phyloP scores from a whole-genome alignment of 1,284 basidiomycete genomes.

The Erythrobasidium hasegawianum region DNA sequence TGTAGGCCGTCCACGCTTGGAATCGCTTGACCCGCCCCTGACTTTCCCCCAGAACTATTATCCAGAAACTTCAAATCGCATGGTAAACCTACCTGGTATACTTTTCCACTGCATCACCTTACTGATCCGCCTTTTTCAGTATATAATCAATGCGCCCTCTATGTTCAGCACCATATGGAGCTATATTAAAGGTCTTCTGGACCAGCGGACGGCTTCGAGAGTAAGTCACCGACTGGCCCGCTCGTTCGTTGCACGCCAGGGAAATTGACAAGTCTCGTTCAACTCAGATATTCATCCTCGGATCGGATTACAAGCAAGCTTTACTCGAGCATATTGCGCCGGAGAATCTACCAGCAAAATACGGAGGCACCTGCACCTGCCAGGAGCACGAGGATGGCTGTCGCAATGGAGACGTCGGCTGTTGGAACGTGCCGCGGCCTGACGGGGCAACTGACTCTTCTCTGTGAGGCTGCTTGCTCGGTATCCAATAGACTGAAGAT shows the following conservation, averaged over 20 bases:
- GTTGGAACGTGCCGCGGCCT: constrained; percentile 5
- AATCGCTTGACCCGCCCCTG: no score
- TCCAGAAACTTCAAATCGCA: constrained; percentile 31
- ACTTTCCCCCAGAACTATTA: constrained; percentile 24
- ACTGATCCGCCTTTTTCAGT: constrained; percentile 9
- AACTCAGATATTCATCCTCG: constrained; percentile 32
- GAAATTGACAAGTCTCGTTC: neutral
- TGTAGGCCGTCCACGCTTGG: constrained; percentile 6
- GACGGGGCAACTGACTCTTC: neutral
- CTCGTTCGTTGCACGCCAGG: no score
- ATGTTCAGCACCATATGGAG: constrained; percentile 29
- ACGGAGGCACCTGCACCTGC: constrained; percentile 35
- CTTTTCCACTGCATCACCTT: no score
- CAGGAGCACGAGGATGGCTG: constrained; percentile 1
- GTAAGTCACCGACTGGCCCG: no score
- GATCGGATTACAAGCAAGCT: constrained; percentile 11
- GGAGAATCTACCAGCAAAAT: constrained; percentile 15
- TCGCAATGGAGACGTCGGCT: constrained; percentile 17
- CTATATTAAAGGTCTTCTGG: constrained; percentile 32
- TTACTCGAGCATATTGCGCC: constrained; percentile 29
- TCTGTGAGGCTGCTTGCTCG: no score
- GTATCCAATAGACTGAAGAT: no score
- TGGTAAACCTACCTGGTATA: neutral
- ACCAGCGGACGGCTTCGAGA: constrained; percentile 26
- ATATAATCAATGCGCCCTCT: constrained; percentile 27